Base-by-base conservation (phyloP, 345 rosid species). In the Corchorus capsularis region DNA sequence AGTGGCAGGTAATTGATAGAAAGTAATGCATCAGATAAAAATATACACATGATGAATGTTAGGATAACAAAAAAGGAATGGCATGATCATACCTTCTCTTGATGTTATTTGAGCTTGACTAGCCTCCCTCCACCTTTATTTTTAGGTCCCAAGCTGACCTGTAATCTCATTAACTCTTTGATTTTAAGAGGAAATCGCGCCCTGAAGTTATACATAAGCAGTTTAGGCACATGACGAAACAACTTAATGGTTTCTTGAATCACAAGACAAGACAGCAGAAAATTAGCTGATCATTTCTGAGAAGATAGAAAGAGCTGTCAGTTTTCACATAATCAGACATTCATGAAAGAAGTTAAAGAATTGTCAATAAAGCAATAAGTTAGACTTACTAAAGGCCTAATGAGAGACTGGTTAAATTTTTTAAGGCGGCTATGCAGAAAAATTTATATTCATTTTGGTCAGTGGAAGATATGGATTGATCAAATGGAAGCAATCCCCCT, bases 1-100 rank as follows among this genome's bases (percentile, higher is more conserved):
- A 49, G 83, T 15, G 55, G 68, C 35, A 60, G 41, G 13, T 67
- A 39, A 34, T 54, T 53, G 53, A 50, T 17, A 17, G 4, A 54
- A 71, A 70, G 47, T 32, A 67, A 61, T 61, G 65, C n/a, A 11
- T 37, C 12, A 63, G 15, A 13, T 22, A 34, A 57, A 20, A 8
- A 3, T 8, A 57, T 22, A 57, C 4, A 57, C 47, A 7, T 9
- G 34, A 20, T 1, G 5, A 57, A 57, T 19, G 13, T 10, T 20
- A 20, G 35, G 62, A 57, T 57, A 54, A 54, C 9, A 17, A 5
- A 17, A n/a, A 54, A 45, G 47, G 9, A 45, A 45, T 45, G 8
- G 19, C 59, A 54, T 54, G n/a, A 54, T 15, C 3, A n/a, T 54
- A 54, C 22, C 22, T 54, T 54, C 59, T 6, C 0, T 20, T 57